Evolutionary conservation across 1,139 yeast species (phyloP).

Genomic region (Trichomonascaceae sp.): DNA sequence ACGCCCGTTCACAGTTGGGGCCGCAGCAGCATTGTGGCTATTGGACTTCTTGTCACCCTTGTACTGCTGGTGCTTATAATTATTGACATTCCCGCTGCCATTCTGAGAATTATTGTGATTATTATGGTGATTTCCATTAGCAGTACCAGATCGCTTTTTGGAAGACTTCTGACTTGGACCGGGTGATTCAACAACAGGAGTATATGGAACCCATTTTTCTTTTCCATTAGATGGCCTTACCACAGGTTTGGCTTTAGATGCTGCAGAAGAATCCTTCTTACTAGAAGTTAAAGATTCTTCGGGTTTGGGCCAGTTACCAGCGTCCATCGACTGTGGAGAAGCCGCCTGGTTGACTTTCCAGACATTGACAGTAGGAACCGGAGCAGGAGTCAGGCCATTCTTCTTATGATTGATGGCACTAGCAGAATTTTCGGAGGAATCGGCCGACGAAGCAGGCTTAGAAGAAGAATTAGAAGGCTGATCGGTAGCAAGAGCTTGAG

Average conservation of each 20-base stretch:
- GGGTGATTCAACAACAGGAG: constrained; percentile 43
- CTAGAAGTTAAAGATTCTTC: constrained; percentile 18
- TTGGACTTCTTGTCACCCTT: constrained; percentile 11
- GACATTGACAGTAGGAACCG: constrained; percentile 38
- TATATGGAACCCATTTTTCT: constrained; percentile 87
- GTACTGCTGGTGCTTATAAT: constrained; percentile 13
- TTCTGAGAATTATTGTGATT: constrained; percentile 1
- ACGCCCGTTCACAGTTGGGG: constrained; percentile 1
- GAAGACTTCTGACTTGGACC: constrained; percentile 14
- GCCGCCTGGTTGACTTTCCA: constrained; percentile 27
- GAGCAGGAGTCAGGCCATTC: constrained; percentile 38
- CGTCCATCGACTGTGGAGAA: constrained; percentile 31
- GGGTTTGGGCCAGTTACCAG: constrained; percentile 58
- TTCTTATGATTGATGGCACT: constrained; percentile 7
- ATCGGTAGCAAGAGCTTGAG: constrained; percentile 20
- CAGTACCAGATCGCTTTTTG: constrained; percentile 9
- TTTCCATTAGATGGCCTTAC: constrained; percentile 40
- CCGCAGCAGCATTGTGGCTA: constrained; percentile 15
- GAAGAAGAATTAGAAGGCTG: constrained; percentile 22
- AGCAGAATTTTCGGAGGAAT: constrained; percentile 3
- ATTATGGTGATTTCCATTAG: constrained; percentile 18
- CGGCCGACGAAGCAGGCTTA: constrained; percentile 11
- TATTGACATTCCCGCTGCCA: constrained; percentile 3
- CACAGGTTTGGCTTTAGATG: constrained; percentile 26
- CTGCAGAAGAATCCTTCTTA: constrained; percentile 32